These are phyloP conservation scores for Mycena polygramma DNA, from an alignment of 768 basidiomycete species.

Conservation along the genomic window DNA sequence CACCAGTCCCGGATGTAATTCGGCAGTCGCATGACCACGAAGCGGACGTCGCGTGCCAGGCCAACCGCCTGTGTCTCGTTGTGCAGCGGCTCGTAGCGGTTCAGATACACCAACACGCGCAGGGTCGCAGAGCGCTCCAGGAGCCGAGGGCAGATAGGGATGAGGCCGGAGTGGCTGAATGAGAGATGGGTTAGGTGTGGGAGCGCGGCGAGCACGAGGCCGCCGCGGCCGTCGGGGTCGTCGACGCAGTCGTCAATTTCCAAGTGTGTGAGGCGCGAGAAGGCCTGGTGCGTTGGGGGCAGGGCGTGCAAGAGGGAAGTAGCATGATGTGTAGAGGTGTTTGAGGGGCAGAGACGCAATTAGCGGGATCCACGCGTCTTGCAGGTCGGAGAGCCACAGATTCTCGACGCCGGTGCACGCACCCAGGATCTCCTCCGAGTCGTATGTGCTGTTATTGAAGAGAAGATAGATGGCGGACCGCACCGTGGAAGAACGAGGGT, in stretches of 20 bases:
- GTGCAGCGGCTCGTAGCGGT: not conserved
- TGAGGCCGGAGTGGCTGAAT: not conserved
- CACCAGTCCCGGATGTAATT: not conserved
- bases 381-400: not conserved
- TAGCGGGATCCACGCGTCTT: not conserved
- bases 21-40: not conserved
- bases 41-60: not conserved
- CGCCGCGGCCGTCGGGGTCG: not conserved
- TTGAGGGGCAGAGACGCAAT: not conserved
- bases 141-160: not conserved
- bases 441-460: not conserved
- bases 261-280: slow-evolving; percentile 2
- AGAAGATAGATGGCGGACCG: not conserved
- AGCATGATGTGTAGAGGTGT: not conserved
- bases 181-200: slow-evolving; percentile 8
- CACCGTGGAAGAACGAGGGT: not conserved
- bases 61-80: not conserved
- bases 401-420: slow-evolving; percentile 6
- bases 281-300: not conserved
- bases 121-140: not conserved
- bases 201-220: not conserved
- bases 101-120: not conserved
- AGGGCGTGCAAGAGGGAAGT: not conserved
- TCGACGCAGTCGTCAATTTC: not conserved
- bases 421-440: not conserved